Evolutionary conservation across 1,284 basidiomycete species (phyloP), one percentile per base, ranked within the genome.

Genomic region (Apiotrichum sp.): DNA sequence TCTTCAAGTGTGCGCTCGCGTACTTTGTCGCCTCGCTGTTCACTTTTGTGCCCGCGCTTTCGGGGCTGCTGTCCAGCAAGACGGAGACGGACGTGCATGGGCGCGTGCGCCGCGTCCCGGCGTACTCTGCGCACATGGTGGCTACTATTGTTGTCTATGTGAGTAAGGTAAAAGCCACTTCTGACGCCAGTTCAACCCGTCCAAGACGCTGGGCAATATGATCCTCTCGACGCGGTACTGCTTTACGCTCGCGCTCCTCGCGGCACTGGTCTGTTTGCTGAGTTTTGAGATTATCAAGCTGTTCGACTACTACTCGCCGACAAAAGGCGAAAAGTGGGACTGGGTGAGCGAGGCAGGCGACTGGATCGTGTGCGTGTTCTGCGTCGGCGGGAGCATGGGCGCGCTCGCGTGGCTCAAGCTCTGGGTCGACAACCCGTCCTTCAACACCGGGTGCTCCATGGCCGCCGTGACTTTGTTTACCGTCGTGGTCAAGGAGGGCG

Each of bases 381-480:
- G 87, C 86, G 81, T 96, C 57, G 93, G 89, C 1, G 64, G 89
- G 1, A 85, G 86, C 29, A 89, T 95, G 82, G 86, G 85, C 38
- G 70, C 82, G 0, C 76, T 96, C 29, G 90, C 91, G 0, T 97
- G 72, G 73, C 63, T 70, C 10, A 78, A 96, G 74, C 81, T 90
- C 5, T 92, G 87, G 85, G 89, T 97, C 78, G 83, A 79, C 8
- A 93, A 88, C 69, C 88, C 91, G 1, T 85, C 86, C 14, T 97
- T 95, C 73, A 93, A 92, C 66, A 88, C 90, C n/a, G 90, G 89
- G 5, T 92, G 89, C 67, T 93, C 88, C 50, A 93, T 95, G 90
- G 87, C 86, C 0, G 83, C 87, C 1, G 90, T 95, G 47, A 86
- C 89, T 32, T 80, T 93, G 31, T 91, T 90, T 65, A 82, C 88